Evolutionary conservation across 169 alveolate genomes (phyloP), one percentile per base, ranked within the genome.

Genomic region (Perkinsus chesapeaki): DNA sequence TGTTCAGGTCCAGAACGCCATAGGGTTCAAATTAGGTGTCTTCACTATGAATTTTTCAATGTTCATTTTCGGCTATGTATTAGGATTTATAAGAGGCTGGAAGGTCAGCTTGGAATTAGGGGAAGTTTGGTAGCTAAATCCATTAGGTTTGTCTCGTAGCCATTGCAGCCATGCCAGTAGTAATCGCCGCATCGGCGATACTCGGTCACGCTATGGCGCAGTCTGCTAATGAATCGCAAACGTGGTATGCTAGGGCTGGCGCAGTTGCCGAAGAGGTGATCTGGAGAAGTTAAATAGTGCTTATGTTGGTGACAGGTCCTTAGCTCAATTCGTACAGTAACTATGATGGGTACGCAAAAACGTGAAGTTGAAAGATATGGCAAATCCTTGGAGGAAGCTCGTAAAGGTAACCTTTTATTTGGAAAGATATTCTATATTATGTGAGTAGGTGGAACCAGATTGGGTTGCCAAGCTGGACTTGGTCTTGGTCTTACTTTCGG

Each of bases 21-120:
- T 60, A 1, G 82, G 82, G 3, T 60, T 60, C 27, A 60, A 60
- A 60, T 34, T 60, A 20, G 82, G 82, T 34, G 82, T 60, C 31
- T 60, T 60, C 82, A 60, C 82, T 34, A 60, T 60, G 82, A 60
- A 60, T 60, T 60, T 60, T 20, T 60, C 82, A 12, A 60, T 60
- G 82, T 60, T 60, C 82, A 60, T 60, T 60, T 60, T 60, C 27
- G 82, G 82, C 27, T 60, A 60, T 34, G 82, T 60, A 20, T 60
- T 60, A 60, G 82, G 82, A 60, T 60, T 60, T 60, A 60, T 60
- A 60, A 60, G 82, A 60, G 82, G 82, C 82, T 60, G 82, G 82
- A 60, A 60, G 82, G 82, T 60, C 36, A 16, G 82, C 23, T 0
- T 60, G 3, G 7, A 3, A 16, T 16, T 34, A 60, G n/a, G n/a